Conservation (phyloP, 768 basidiomycete species). For the Boletus coccyginus region DNA sequence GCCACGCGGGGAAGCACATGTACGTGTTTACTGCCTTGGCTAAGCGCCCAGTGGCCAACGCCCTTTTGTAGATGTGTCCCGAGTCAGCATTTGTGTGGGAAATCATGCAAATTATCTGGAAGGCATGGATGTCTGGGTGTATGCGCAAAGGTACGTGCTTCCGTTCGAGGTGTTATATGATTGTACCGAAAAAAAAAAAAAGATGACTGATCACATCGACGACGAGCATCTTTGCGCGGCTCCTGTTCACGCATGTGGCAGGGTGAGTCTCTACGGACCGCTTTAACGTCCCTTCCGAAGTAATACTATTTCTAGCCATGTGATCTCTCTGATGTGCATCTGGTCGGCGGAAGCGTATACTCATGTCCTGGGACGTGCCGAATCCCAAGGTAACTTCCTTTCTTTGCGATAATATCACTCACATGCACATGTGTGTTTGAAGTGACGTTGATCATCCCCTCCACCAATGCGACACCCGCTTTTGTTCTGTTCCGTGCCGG, state of each 20-base stretch:
- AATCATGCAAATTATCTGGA: constrained; percentile 43
- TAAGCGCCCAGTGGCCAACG: not conserved
- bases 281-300: not conserved
- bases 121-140: constrained; percentile 49
- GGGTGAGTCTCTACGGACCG: constrained; percentile 30
- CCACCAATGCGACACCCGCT: constrained; percentile 50
- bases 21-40: constrained; percentile 21
- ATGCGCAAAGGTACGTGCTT: constrained; percentile 47
- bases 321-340: constrained; percentile 30
- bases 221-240: constrained; percentile 55
- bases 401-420: not conserved
- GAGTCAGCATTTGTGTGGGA: constrained; percentile 54
- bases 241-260: constrained; percentile 51
- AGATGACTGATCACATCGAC: constrained; percentile 50
- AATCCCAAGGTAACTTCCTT: constrained; percentile 37
- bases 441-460: constrained; percentile 45
- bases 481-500: constrained; percentile 53
- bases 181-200: not conserved
- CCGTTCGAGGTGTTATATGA: not conserved
- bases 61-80: constrained; percentile 45
- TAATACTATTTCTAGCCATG: constrained; percentile 36
- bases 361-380: constrained; percentile 43
- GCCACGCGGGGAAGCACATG: constrained; percentile 57
- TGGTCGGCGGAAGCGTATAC: constrained; percentile 32
- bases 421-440: not conserved